phyloP scores from a whole-genome alignment of 2,329 filamentous ascomycete genomes.

The Lomentospora prolificans region DNA sequence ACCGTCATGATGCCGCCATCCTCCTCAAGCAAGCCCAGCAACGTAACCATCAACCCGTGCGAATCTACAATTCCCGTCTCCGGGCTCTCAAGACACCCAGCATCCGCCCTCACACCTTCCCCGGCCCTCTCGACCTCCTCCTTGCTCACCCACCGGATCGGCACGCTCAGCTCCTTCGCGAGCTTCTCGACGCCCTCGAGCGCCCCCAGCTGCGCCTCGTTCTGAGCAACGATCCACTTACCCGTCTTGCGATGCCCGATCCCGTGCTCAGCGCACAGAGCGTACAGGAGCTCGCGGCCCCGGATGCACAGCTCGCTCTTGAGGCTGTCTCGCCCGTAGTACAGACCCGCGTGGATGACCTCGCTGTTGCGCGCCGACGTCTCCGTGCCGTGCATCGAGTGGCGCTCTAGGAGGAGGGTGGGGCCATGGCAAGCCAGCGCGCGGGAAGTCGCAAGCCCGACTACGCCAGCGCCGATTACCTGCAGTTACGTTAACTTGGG shows the following conservation, averaged over 20 bases:
- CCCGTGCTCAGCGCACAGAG: slow-evolving; percentile 55
- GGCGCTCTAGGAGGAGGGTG: slow-evolving; percentile 73
- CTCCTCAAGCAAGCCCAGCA: slow-evolving; percentile 70
- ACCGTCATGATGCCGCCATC: slow-evolving; percentile 66
- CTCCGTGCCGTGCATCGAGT: slow-evolving; percentile 62
- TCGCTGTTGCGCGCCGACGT: slow-evolving; percentile 87
- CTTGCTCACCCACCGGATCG: slow-evolving; percentile 57
- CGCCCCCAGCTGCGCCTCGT: slow-evolving; percentile 55
- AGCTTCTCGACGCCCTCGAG: slow-evolving; percentile 41
- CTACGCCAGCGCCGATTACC: slow-evolving; percentile 53
- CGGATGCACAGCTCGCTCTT: slow-evolving; percentile 77
- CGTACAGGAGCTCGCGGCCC: slow-evolving; percentile 70
- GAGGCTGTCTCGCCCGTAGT: slow-evolving; percentile 67
- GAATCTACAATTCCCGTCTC: slow-evolving; percentile 87
- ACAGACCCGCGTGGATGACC: slow-evolving; percentile 92
- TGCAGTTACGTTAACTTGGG: slow-evolving; percentile 16
- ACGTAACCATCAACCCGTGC: slow-evolving; percentile 71
- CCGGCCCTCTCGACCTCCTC: slow-evolving; percentile 33
- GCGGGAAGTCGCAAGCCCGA: slow-evolving; percentile 72
- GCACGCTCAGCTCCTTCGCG: slow-evolving; percentile 39
- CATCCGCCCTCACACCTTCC: slow-evolving; percentile 45
- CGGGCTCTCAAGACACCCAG: slow-evolving; percentile 71
- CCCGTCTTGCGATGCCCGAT: slow-evolving; percentile 68
- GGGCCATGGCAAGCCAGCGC: slow-evolving; percentile 56
- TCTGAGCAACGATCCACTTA: slow-evolving; percentile 95